phyloP scores from a whole-genome alignment of 768 basidiomycete genomes.

The Obba rivulosa region DNA sequence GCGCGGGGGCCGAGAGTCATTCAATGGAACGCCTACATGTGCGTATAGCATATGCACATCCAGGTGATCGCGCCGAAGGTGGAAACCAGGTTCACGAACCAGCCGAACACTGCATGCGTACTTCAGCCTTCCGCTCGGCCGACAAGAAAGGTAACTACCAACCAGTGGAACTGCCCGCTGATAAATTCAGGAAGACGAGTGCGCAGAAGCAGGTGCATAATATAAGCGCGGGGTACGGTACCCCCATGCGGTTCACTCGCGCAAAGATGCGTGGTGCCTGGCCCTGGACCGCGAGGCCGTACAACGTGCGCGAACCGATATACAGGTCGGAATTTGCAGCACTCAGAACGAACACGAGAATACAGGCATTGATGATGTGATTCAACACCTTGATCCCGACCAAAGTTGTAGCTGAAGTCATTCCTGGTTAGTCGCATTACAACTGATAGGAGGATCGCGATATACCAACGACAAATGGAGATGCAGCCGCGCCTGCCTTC shows the following conservation, averaged over 20 bases:
- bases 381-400: constrained; percentile 55
- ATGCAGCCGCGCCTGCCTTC: constrained; percentile 47
- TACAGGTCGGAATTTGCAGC: constrained; percentile 60
- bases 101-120: constrained; percentile 25
- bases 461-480: constrained; percentile 56
- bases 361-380: constrained; percentile 60
- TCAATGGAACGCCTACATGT: constrained; percentile 41
- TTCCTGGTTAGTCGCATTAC: background rate
- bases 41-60: constrained; percentile 49
- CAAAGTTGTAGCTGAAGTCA: constrained; percentile 28
- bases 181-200: constrained; percentile 55
- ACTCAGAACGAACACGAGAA: constrained; percentile 61
- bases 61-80: constrained; percentile 35
- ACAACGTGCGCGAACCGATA: constrained; percentile 43
- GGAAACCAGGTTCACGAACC: constrained; percentile 37
- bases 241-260: constrained; percentile 29
- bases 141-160: constrained; percentile 1
- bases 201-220: constrained; percentile 50
- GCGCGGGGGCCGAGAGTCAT: constrained; percentile 13
- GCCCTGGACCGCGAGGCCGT: constrained; percentile 41
- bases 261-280: constrained; percentile 40
- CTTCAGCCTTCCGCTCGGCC: background rate
- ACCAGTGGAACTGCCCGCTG: constrained; percentile 47
- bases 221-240: constrained; percentile 37
- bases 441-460: background rate